Evolutionary conservation across 2,329 filamentous ascomycete genomes (phyloP).

Genomic region (Juglanconis oblonga): DNA sequence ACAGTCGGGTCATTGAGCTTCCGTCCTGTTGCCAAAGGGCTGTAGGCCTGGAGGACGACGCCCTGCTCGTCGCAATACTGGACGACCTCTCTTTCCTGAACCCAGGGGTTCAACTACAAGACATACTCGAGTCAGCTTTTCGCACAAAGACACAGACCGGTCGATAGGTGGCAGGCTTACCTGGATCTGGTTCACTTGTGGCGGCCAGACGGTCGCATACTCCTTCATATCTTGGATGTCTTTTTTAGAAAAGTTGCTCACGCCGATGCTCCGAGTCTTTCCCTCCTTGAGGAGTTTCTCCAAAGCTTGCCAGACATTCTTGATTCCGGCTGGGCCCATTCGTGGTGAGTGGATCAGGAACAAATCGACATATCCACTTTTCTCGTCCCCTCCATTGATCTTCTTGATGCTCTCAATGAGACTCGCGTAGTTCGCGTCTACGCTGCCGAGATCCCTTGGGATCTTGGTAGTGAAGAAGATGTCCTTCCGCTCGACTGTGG

Average conservation of each 20-base stretch:
- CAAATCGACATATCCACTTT: constrained; percentile 6
- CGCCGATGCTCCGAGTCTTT: constrained; percentile 8
- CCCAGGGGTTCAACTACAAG: constrained; percentile 59
- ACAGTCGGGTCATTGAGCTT: constrained; percentile 61
- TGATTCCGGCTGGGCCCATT: constrained; percentile 6
- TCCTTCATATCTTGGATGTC: constrained; percentile 12
- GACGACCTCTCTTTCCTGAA: constrained; percentile 58
- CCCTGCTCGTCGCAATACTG: constrained; percentile 50
- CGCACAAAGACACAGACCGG: too few relatives aligned
- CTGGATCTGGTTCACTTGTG: constrained; percentile 13
- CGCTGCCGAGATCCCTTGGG: not conserved
- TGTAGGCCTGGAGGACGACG: constrained; percentile 53
- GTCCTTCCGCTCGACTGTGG: constrained; percentile 2
- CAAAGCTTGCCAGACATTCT: constrained; percentile 10
- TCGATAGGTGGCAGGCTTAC: not conserved
- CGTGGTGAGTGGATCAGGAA: constrained; percentile 8
- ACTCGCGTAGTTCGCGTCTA: constrained; percentile 6
- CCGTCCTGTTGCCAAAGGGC: constrained; percentile 54
- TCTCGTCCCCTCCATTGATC: not conserved
- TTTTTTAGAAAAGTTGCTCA: constrained; percentile 3
- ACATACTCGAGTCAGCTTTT: not conserved
- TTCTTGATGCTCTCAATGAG: constrained; percentile 8
- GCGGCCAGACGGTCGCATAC: constrained; percentile 13
- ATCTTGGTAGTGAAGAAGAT: constrained; percentile 16
- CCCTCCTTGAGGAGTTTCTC: constrained; percentile 11